Evolutionary conservation across 2,329 filamentous ascomycete species (phyloP).

Genomic region (Penicillium paneum): DNA sequence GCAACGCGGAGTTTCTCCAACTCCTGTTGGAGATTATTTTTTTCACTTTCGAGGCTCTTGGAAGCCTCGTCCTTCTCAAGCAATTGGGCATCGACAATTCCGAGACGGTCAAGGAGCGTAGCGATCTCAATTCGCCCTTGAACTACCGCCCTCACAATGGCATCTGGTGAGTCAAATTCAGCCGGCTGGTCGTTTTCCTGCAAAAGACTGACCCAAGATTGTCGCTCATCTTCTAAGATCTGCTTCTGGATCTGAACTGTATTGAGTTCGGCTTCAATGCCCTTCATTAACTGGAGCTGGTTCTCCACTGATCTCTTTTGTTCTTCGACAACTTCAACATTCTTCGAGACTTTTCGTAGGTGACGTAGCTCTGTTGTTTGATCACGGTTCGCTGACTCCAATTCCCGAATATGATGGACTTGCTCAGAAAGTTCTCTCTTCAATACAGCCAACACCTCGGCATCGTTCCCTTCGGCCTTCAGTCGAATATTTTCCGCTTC

Average conservation of each 20-base stretch:
- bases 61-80: slow-evolving; percentile 73
- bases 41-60: slow-evolving; percentile 68
- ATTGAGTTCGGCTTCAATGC: slow-evolving; percentile 70
- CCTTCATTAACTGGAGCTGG: slow-evolving; percentile 70
- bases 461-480: slow-evolving; percentile 82
- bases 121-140: slow-evolving; percentile 77
- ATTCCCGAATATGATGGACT: slow-evolving; percentile 79
- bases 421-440: slow-evolving; percentile 87
- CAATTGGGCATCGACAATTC: slow-evolving; percentile 73
- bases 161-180: slow-evolving; percentile 85
- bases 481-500: slow-evolving; percentile 80
- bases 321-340: slow-evolving; percentile 91
- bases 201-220: slow-evolving; percentile 83
- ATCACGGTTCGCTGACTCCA: slow-evolving; percentile 78
- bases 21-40: slow-evolving; percentile 61
- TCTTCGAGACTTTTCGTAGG: slow-evolving; percentile 75
- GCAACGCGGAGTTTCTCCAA: slow-evolving; percentile 65
- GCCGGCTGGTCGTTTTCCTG: slow-evolving; percentile 63
- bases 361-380: slow-evolving; percentile 77
- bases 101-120: slow-evolving; percentile 75
- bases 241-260: slow-evolving; percentile 81
- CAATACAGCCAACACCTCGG: slow-evolving; percentile 79
- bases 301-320: slow-evolving; percentile 82
- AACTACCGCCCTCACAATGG: slow-evolving; percentile 77
- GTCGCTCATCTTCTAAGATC: slow-evolving; percentile 80